These are phyloP conservation scores for Bretziella fagacearum DNA, from an alignment of 2,329 filamentous ascomycete genomes.

Conservation along the genomic window DNA sequence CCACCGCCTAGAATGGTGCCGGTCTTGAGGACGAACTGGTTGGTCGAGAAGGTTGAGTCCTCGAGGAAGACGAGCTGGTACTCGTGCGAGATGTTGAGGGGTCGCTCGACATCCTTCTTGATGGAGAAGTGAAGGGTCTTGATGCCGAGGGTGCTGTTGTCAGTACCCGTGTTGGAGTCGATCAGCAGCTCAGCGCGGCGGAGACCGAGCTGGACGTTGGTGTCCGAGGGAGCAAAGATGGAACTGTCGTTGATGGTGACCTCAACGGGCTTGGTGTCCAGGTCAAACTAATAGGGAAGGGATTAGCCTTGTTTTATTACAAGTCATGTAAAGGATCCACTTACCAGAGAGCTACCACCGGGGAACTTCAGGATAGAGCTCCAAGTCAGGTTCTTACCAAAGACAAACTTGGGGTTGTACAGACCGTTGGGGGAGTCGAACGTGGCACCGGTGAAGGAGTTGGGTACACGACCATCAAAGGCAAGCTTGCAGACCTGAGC, in stretches of 20 bases:
- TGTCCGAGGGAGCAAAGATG: conserved; percentile 36
- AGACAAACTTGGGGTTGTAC: conserved; percentile 35
- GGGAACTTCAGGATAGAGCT: conserved; percentile 33
- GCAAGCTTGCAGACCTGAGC: conserved; percentile 15
- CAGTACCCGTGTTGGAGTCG: conserved; percentile 32
- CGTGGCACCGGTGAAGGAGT: conserved; percentile 22
- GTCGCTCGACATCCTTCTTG: conserved; percentile 31
- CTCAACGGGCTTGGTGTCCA: conserved; percentile 29
- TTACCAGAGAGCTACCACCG: conserved; percentile 25
- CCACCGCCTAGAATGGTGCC: conserved; percentile 32
- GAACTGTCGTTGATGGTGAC: conserved; percentile 40
- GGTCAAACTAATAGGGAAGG: conserved; percentile 25
- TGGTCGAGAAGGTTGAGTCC: conserved; percentile 29
- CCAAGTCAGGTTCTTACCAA: conserved; percentile 35
- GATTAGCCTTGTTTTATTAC: conserved; percentile 2
- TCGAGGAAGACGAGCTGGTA: conserved; percentile 40
- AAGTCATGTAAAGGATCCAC: conserved; percentile 8
- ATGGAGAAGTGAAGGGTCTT: conserved; percentile 47
- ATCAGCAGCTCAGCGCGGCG: conserved; percentile 41
- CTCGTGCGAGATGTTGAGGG: conserved; percentile 43
- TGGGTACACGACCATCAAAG: conserved; percentile 31
- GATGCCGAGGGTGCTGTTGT: conserved; percentile 34
- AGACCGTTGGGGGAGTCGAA: conserved; percentile 28
- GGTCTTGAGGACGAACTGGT: conserved; percentile 38
- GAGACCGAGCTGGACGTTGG: conserved; percentile 40